A percentile compares a stretch with the other conserved stretches of the same genome.
These are phyloP conservation scores for Saccharata proteae DNA, from an alignment of 2,329 filamentous ascomycete species.

Conservation along the genomic window DNA sequence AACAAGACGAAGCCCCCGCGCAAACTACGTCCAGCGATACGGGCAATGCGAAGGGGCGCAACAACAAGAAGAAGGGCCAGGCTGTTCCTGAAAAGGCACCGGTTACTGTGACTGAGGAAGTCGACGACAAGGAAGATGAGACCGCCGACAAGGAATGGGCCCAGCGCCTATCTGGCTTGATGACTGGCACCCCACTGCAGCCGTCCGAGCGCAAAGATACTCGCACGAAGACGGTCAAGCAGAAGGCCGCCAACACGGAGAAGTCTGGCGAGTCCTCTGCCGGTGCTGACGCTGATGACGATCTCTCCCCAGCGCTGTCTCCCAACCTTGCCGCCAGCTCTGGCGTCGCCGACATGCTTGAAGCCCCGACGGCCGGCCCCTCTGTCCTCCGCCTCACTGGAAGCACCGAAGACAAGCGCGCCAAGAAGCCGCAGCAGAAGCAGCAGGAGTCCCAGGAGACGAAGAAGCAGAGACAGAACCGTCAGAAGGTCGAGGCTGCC, in stretches of 20 bases:
- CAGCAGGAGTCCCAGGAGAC: conserved; percentile 53
- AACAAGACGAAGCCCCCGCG: conserved; percentile 18
- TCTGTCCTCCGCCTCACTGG: conserved; percentile 69
- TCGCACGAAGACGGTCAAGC: conserved; percentile 10
- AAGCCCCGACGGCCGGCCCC: conserved; percentile 54
- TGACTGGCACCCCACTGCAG: conserved; percentile 8
- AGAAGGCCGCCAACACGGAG: conserved; percentile 7
- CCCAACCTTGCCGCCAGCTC: conserved; percentile 42
- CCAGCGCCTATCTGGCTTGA: conserved; percentile 6
- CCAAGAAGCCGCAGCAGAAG: conserved; percentile 48
- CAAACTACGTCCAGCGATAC: conserved; percentile 15
- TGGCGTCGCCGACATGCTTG: conserved; percentile 86
- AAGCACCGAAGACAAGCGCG: conserved; percentile 38
- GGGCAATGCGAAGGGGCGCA: conserved; percentile 12
- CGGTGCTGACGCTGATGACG: conserved; percentile 68
- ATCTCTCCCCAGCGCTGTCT: conserved; percentile 58
- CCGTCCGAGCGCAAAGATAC: conserved; percentile 6
- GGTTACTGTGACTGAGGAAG: conserved; percentile 22
- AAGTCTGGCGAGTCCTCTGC: conserved; percentile 49
- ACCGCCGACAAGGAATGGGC: conserved; percentile 17
- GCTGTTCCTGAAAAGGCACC: conserved; percentile 20
- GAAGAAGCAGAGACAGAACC: conserved; percentile 93
- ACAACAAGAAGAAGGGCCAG: conserved; percentile 12
- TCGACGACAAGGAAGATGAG: conserved; percentile 17
- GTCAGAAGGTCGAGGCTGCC: conserved; percentile 71